These are phyloP conservation scores for Aspergillus cavernicola DNA, from an alignment of 495 filamentous ascomycete species.

Conservation along the genomic window DNA sequence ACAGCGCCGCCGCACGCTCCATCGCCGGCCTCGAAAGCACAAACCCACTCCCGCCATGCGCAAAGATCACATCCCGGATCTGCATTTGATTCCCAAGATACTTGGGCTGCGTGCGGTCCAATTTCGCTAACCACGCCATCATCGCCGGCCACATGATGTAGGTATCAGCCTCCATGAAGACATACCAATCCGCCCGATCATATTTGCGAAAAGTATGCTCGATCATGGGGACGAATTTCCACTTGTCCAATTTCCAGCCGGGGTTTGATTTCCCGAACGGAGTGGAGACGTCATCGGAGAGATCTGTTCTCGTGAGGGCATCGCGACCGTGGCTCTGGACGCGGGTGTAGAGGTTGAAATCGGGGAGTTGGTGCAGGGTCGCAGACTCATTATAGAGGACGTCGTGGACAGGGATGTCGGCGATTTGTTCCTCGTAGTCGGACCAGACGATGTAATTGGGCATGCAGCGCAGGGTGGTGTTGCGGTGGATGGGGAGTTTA, in stretches of 20 bases:
- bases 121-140: slow-evolving; percentile 49
- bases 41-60: slow-evolving; percentile 66
- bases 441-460: slow-evolving; percentile 55
- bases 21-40: slow-evolving; percentile 43
- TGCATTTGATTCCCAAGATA: slow-evolving; percentile 57
- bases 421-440: slow-evolving; percentile 49
- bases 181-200: slow-evolving; percentile 58
- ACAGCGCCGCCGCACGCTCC: slow-evolving; percentile 20
- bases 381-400: slow-evolving; percentile 39
- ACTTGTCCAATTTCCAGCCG: slow-evolving; percentile 67
- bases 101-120: slow-evolving; percentile 43
- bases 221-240: slow-evolving; percentile 67
- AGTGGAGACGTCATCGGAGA: slow-evolving; percentile 29
- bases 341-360: slow-evolving; percentile 44
- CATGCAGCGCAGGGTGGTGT: slow-evolving; percentile 49
- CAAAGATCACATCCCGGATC: slow-evolving; percentile 46
- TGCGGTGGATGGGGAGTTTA: slow-evolving; percentile 48
- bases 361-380: slow-evolving; percentile 27
- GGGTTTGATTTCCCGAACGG: slow-evolving; percentile 34
- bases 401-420: slow-evolving; percentile 41
- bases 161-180: slow-evolving; percentile 67
- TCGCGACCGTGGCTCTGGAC: slow-evolving; percentile 32
- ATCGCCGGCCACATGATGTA: slow-evolving; percentile 63
- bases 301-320: slow-evolving; percentile 28
- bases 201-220: slow-evolving; percentile 48